These are phyloP conservation scores for Mycena chlorophos DNA, from an alignment of 768 basidiomycete genomes.

Conservation along the genomic window DNA sequence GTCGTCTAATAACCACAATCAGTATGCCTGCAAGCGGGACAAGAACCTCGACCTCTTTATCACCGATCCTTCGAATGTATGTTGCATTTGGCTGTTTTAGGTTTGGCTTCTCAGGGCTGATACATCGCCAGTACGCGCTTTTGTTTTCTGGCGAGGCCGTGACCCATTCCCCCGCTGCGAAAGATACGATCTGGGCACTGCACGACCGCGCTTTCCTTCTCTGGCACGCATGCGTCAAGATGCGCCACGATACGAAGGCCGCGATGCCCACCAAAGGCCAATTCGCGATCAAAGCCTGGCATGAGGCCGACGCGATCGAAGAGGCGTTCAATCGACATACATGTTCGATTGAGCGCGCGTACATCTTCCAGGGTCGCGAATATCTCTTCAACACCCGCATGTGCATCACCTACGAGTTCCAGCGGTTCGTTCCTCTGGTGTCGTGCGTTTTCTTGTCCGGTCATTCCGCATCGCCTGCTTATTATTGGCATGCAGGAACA, in stretches of 20 bases:
- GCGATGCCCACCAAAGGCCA: constrained; percentile 54
- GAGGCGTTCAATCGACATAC: constrained; percentile 60
- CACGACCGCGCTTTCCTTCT: constrained; percentile 67
- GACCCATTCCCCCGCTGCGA: constrained; percentile 45
- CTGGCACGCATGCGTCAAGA: constrained; percentile 71
- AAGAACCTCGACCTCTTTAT: constrained; percentile 53
- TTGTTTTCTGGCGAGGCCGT: constrained; percentile 75
- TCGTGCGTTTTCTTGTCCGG: constrained; percentile 40
- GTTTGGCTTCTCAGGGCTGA: constrained; percentile 5
- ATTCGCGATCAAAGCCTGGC: constrained; percentile 69
- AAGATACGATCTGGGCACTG: constrained; percentile 76
- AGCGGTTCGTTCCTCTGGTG: constrained; percentile 59
- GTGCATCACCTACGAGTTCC: constrained; percentile 71
- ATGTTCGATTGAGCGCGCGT: constrained; percentile 66
- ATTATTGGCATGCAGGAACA: background rate
- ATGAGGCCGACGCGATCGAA: constrained; percentile 69
- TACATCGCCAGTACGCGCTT: constrained; percentile 55
- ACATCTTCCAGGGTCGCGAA: constrained; percentile 69
- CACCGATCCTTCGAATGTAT: constrained; percentile 64
- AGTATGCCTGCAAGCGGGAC: too few relatives aligned
- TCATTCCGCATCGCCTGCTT: background rate
- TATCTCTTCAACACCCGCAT: constrained; percentile 75
- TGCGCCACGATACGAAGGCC: constrained; percentile 45
- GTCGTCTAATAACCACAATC: too few relatives aligned
- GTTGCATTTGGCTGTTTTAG: constrained; percentile 25